Conservation (phyloP, 2,329 filamentous ascomycete genomes). For the Clonostachys rhizophaga region DNA sequence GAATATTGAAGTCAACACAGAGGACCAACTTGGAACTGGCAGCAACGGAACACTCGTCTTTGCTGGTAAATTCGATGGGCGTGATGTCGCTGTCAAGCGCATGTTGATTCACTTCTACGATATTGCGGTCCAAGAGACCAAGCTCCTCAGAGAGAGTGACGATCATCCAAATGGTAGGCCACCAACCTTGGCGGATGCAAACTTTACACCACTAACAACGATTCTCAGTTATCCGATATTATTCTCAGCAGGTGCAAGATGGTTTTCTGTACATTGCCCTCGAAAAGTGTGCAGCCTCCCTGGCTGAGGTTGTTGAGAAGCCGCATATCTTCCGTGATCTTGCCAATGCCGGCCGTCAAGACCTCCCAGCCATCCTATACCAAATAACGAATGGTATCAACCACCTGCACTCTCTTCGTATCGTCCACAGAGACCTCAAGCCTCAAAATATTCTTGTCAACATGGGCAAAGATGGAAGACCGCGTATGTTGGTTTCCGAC, state of each 20-base stretch:
- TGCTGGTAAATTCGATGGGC: constrained; percentile 88
- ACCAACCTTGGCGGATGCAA: not conserved
- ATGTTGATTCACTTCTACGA: constrained; percentile 97
- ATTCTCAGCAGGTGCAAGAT: constrained; percentile 81
- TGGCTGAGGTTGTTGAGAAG: constrained; percentile 86
- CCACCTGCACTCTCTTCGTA: constrained; percentile 85
- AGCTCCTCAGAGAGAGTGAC: constrained; percentile 85
- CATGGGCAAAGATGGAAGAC: constrained; percentile 62
- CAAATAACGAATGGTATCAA: constrained; percentile 88
- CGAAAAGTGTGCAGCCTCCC: constrained; percentile 87
- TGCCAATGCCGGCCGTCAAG: constrained; percentile 66
- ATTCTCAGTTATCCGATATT: constrained; percentile 83
- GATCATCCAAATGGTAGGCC: constrained; percentile 77
- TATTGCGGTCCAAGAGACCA: constrained; percentile 90
- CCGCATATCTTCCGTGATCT: constrained; percentile 63
- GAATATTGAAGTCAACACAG: constrained; percentile 59
- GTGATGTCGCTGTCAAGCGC: constrained; percentile 91
- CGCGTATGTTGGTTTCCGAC: constrained; percentile 92
- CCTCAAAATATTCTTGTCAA: constrained; percentile 94
- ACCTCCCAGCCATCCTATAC: constrained; percentile 75
- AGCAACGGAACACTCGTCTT: constrained; percentile 98
- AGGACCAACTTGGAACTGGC: constrained; percentile 66
- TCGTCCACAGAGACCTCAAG: constrained; percentile 95
- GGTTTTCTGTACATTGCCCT: constrained; percentile 95
- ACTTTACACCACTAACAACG: not conserved